These are phyloP conservation scores for Globisporangium splendens DNA, from an alignment of 352 stramenopile genomes.

Conservation along the genomic window DNA sequence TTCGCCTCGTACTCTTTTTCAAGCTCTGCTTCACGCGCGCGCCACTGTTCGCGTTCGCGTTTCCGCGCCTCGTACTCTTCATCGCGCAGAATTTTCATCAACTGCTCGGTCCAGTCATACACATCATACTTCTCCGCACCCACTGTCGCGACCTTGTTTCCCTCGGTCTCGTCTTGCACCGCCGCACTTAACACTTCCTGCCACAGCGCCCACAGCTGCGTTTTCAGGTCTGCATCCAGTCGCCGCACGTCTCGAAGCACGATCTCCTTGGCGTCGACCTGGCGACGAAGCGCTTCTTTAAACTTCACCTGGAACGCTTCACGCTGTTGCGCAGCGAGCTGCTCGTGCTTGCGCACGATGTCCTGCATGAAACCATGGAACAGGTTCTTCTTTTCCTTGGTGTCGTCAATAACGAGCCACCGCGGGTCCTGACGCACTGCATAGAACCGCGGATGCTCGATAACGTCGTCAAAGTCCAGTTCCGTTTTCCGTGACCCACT, in stretches of 20 bases:
- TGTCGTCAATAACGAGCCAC: conserved; percentile 58
- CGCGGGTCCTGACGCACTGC: conserved; percentile 61
- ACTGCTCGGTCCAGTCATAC: conserved; percentile 61
- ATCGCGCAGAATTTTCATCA: conserved; percentile 38
- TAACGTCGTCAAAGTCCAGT: conserved; percentile 48
- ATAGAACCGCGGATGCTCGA: conserved; percentile 42
- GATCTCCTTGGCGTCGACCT: conserved; percentile 23
- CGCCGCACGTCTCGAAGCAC: conserved; percentile 24
- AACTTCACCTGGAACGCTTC: conserved; percentile 42
- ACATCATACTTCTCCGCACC: conserved; percentile 45
- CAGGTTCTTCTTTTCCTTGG: conserved; percentile 64
- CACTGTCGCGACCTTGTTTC: conserved; percentile 11
- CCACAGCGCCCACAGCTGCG: conserved; percentile 35
- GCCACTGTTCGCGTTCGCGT: conserved; percentile 41
- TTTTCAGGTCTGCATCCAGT: conserved; percentile 47
- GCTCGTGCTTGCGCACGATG: conserved; percentile 48
- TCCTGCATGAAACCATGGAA: conserved; percentile 70
- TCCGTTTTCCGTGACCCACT: conserved; percentile 10
- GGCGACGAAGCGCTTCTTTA: conserved; percentile 31
- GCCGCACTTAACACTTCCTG: conserved; percentile 14
- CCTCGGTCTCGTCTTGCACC: conserved; percentile 10
- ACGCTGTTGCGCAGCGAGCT: conserved; percentile 32
- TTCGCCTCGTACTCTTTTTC: conserved; percentile 23
- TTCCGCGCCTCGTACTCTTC: conserved; percentile 45
- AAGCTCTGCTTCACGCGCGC: conserved; percentile 32